Base-by-base conservation (phyloP, 2,329 filamentous ascomycete genomes). In the Calonectria crousiana region DNA sequence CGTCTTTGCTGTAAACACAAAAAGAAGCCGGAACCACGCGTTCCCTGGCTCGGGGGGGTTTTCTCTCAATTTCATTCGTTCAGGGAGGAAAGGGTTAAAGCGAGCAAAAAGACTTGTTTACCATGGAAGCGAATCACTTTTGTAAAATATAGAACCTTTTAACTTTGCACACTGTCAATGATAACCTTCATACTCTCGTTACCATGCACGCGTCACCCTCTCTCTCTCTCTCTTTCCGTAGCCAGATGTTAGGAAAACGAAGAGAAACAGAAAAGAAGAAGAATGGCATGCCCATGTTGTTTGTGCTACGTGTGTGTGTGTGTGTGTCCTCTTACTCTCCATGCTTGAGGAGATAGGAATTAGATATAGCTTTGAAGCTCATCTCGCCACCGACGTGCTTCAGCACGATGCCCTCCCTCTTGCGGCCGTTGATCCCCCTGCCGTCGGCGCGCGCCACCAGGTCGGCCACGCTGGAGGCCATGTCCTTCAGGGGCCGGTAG, bases 131-230 rank as follows among this genome's bases (percentile, higher is more conserved):
- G 76, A 74, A 75, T 78, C 75, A 76, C 74, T 80, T 81, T 74
- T 81, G 79, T 76, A 75, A 76, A 81, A 81, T 81, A 81, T 81
- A 81, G 71, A 81, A 81, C 69, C 72, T 68, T 81, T 81, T 81
- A 81, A 81, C 78, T 81, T 72, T 77, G 74, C 73, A 77, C 74
- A 77, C 51, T 75, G 56, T 75, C 75, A 77, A 81, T 78, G 64
- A 74, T 80, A 76, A 65, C 72, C 69, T 81, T 81, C 77, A 73
- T 74, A 78, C 73, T 80, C 47, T 56, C 51, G 52, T 53, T 49
- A 53, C 34, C 44, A 67, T 53, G n/a, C 30, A 41, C 36, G n/a
- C 20, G 20, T 36, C 23, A 51, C 14, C 4, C 23, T 38, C 20
- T 13, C 11, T 36, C 34, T 36, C 11, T 6, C 23, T n/a, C n/a